phyloP scores from a whole-genome alignment of 345 rosid genomes.

The Anacardium occidentale region DNA sequence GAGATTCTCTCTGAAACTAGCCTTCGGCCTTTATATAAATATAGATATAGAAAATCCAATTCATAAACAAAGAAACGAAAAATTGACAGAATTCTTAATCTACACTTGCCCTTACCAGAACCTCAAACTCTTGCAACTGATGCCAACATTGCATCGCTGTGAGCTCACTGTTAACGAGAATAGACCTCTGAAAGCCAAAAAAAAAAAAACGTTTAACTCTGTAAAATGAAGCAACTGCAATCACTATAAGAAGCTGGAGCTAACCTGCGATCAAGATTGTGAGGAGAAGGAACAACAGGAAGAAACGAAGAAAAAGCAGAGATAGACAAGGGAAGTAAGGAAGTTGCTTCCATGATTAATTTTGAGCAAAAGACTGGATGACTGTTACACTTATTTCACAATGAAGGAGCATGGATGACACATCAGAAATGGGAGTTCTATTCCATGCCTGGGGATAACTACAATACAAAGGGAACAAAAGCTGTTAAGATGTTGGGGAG shows the following conservation, averaged over 20 bases:
- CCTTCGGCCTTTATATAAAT: constrained; percentile 29
- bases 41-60: background rate
- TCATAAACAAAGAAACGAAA: background rate
- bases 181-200: constrained; percentile 8
- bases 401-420: too few relatives aligned
- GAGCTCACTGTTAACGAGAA: constrained; percentile 16
- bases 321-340: too few relatives aligned
- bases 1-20: constrained; percentile 29
- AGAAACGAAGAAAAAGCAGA: constrained; percentile 28
- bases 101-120: constrained; percentile 27
- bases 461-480: too few relatives aligned
- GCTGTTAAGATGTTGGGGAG: too few relatives aligned
- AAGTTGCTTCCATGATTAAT: too few relatives aligned
- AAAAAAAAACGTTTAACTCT: background rate
- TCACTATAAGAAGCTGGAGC: too few relatives aligned
- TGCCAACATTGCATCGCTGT: constrained; percentile 4
- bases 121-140: constrained; percentile 9
- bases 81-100: background rate
- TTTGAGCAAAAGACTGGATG: too few relatives aligned
- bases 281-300: constrained; percentile 19
- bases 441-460: too few relatives aligned
- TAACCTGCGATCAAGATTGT: constrained; percentile 26
- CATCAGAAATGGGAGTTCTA: too few relatives aligned
- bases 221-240: background rate
- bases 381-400: too few relatives aligned